These are phyloP conservation scores for Isochrysis galbana DNA, from an alignment of 78 protist species.

Conservation along the genomic window DNA sequence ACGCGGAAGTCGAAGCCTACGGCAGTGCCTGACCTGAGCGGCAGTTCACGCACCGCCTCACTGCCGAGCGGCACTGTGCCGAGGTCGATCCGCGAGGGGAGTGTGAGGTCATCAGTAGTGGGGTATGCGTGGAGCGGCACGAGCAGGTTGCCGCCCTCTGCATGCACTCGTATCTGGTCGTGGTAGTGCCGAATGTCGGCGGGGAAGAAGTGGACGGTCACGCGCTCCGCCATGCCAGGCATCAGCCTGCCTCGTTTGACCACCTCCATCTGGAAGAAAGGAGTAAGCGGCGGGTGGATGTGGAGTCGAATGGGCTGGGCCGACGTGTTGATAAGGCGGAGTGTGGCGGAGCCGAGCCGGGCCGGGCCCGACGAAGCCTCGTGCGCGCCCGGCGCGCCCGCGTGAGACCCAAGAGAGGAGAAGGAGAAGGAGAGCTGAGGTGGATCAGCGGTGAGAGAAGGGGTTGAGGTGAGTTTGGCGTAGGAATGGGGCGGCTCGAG, in stretches of 20 bases:
- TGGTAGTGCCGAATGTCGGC: slow-evolving; percentile 34
- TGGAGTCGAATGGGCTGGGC: neutral
- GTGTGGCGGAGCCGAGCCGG: neutral
- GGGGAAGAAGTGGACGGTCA: neutral
- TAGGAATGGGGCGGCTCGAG: neutral
- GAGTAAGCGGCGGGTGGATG: slow-evolving; percentile 4
- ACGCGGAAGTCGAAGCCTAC: neutral
- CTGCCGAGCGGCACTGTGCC: neutral
- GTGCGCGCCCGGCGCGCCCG: too few relatives aligned
- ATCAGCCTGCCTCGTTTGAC: neutral
- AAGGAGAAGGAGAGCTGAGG: too few relatives aligned
- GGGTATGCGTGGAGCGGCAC: neutral
- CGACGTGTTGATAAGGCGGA: neutral
- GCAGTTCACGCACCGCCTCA: neutral
- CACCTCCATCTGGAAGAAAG: neutral
- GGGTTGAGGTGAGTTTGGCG: neutral
- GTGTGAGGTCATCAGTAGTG: neutral
- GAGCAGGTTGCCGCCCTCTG: neutral
- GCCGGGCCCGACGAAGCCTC: neutral
- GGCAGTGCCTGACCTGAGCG: neutral
- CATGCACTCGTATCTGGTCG: slow-evolving; percentile 42
- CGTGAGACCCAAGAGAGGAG: too few relatives aligned
- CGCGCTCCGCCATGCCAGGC: slow-evolving; percentile 34
- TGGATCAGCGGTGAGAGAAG: too few relatives aligned
- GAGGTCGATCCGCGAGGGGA: neutral